Evolutionary conservation across 176 grass and related monocot genomes (phyloP).

Genomic region (Rhynchospora breviuscula): DNA sequence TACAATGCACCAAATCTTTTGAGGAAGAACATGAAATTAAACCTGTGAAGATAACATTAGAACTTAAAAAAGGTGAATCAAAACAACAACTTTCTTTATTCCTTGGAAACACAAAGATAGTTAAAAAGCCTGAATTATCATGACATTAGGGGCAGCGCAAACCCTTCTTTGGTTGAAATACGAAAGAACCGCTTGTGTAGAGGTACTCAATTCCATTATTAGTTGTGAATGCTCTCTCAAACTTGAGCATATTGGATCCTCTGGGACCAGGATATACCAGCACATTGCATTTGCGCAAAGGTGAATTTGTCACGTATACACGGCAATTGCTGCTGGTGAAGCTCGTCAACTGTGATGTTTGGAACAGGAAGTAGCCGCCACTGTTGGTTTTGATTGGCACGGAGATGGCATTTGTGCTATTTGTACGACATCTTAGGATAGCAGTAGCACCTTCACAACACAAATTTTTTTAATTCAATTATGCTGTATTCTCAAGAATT

Average conservation of each 20-base stretch:
- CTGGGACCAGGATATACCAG: constrained; percentile 11
- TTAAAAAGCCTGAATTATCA: not conserved
- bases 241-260: constrained; percentile 33
- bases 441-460: constrained; percentile 31
- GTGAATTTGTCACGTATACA: constrained; percentile 39
- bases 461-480: not conserved
- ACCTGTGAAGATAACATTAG: not conserved
- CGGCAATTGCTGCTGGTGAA: constrained; percentile 51
- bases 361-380: constrained; percentile 49
- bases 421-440: constrained; percentile 39
- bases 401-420: constrained; percentile 22
- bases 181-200: constrained; percentile 37
- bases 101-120: not conserved
- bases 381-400: constrained; percentile 27
- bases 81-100: not conserved
- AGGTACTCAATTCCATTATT: constrained; percentile 28
- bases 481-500: not conserved
- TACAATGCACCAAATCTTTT: not conserved
- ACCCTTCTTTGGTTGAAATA: constrained; percentile 31
- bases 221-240: constrained; percentile 34
- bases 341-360: constrained; percentile 38
- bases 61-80: not conserved
- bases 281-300: constrained; percentile 23
- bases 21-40: not conserved
- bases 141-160: constrained; percentile 25